Base-by-base conservation (phyloP, 1,139 yeast species). In the Pichia kudriavzevii region DNA sequence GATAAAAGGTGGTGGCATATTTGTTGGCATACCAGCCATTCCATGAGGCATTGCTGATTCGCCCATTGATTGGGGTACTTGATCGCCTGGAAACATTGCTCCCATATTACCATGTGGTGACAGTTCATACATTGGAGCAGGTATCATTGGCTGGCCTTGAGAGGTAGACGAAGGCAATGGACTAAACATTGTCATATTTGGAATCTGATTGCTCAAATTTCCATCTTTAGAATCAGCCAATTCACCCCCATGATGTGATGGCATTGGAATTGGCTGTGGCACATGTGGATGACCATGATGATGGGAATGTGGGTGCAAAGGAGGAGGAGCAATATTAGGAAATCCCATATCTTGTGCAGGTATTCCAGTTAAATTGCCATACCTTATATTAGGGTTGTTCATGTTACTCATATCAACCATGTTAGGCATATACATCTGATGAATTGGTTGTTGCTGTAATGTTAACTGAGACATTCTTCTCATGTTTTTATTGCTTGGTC, bases 401-500 rank as follows among this genome's bases (percentile, higher is more conserved):
- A 21, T 21, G 23, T 21, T 21, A 21, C n/a, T 21, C 23, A 21
- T 21, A 21, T 21, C n/a, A n/a, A 10, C 11, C 23, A 21, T 21
- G 23, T 21, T 21, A n/a, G n/a, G n/a, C 25, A 22, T 34, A 26
- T 17, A 26, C 30, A 31, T 31, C 15, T 18, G 26, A 15, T 18
- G 26, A 31, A 29, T 28, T 21, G 14, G 15, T 12, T 23, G 27
- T 15, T 29, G 39, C 48, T 30, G 49, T 33, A 13, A 40, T 22
- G 38, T 31, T 16, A 18, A 18, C 22, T 46, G 54, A 18, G 11
- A 13, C 15, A 15, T 26, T 16, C n/a, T 13, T n/a, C 19, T n/a
- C 17, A 9, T 18, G 11, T 47, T 47, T 27, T 53, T 53, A 26
- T 44, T 52, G 36, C 41, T 52, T 21, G 59, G 52, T 50, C 94